Evolutionary conservation across 2,329 filamentous ascomycete species (phyloP), one percentile per base, ranked within the genome.

Genomic region (Exophiala oligosperma): DNA sequence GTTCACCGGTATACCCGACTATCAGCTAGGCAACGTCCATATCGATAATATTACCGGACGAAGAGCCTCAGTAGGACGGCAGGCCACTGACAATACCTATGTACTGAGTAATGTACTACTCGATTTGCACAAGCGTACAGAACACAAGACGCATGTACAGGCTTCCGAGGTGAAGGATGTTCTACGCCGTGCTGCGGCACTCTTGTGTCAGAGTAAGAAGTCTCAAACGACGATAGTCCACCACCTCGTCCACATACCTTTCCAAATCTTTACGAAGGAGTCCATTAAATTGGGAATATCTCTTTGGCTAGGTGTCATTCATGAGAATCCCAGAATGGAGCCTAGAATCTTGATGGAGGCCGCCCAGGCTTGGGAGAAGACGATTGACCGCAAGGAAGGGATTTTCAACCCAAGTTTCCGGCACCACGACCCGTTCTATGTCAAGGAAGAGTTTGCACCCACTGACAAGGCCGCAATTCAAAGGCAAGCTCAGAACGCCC

Each of bases 251-350:
- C 88, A 85, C 65, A 94, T 99, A 60, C 95, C 94, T 0, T 99
- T 99, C 73, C 84, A 85, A 41, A 84, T 96, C 48, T 97, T 99
- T 72, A 95, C 89, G 4, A 96, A 96, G 72, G 90, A 96, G 69
- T 94, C 92, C 1, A 94, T 99, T 71, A 96, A 96, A 71, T 84
- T 97, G 51, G 95, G 94, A 4, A 89, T 97, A 37, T 97, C 94
- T 3, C 79, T 99, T 5, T 99, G 94, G 94, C 85, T 97, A 60
- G 94, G 94, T 26, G 90, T 97, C 12, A 95, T 97, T 69, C 94
- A 97, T 68, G 94, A 99, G 72, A 97, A 96, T 68, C 90, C 92
- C 2, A 84, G 84, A 56, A 87, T 97, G 74, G 92, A 96, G 72
- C 84, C 93, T 7, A 87, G 92, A 60, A 85, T 99, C 56, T 76